Evolutionary conservation across 495 filamentous ascomycete species (phyloP).

Genomic region (Tuber microsphaerosporum): DNA sequence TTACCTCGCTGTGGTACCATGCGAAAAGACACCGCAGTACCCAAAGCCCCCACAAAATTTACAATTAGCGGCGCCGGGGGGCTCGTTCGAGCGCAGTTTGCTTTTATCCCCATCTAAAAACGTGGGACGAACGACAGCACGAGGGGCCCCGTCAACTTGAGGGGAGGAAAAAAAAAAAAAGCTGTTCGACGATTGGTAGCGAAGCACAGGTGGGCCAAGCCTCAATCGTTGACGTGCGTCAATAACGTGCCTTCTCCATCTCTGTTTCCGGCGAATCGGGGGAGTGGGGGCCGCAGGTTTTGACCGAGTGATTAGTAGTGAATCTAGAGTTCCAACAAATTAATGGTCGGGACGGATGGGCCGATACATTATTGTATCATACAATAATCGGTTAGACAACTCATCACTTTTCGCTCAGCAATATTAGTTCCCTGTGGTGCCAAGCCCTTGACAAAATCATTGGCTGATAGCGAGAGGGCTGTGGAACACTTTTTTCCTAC

Average conservation of each 20-base stretch:
- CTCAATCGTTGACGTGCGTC: neutral
- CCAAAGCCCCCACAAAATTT: neutral
- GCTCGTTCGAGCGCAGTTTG: neutral
- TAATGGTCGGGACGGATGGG: neutral
- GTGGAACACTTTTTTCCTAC: neutral
- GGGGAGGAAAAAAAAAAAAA: neutral
- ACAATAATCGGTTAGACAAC: neutral
- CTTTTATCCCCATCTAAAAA: neutral
- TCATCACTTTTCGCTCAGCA: neutral
- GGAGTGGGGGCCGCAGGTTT: too few species aligned
- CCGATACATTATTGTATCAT: neutral
- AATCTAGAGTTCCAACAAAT: neutral
- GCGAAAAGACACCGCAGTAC: neutral
- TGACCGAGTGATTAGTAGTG: neutral
- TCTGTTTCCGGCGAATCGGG: too few species aligned
- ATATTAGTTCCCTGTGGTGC: neutral
- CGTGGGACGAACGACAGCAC: neutral
- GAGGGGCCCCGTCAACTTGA: neutral
- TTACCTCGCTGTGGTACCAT: neutral
- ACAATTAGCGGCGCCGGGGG: accelerated
- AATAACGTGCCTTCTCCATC: neutral
- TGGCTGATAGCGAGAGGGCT: neutral
- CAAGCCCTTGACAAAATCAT: neutral
- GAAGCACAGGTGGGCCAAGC: neutral
- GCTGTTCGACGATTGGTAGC: neutral